A percentile compares a stretch with the other conserved stretches of the same genome.
Evolutionary conservation across 2,329 filamentous ascomycete genomes (phyloP).

Genomic region (Alternaria sp.): DNA sequence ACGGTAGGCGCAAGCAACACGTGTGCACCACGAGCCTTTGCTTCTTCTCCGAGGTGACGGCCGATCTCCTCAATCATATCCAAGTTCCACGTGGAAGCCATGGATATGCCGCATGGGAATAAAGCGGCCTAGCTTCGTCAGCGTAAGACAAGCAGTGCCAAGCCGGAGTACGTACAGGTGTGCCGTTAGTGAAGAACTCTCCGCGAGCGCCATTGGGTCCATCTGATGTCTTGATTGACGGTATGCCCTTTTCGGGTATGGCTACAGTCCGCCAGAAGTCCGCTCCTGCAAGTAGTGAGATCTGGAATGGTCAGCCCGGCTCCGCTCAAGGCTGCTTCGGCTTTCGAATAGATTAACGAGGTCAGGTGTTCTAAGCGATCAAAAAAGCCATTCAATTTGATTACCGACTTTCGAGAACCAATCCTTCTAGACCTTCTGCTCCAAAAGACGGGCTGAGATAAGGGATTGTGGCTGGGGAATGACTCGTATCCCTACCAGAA

Average conservation of each 20-base stretch:
- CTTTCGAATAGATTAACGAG: slow-evolving; percentile 13
- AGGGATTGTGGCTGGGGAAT: neutral
- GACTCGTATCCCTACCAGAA: neutral
- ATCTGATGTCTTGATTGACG: slow-evolving; percentile 70
- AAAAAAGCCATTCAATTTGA: neutral
- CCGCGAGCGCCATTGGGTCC: slow-evolving; percentile 74
- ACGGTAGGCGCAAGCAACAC: slow-evolving; percentile 79
- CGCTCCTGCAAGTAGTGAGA: slow-evolving; percentile 56
- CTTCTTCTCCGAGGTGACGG: slow-evolving; percentile 72
- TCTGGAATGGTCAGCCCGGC: slow-evolving; percentile 38
- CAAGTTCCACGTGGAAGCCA: slow-evolving; percentile 81
- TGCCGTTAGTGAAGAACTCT: slow-evolving; percentile 67
- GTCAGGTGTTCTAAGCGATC: slow-evolving; percentile 15
- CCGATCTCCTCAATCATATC: slow-evolving; percentile 73
- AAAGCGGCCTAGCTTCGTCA: slow-evolving; percentile 67
- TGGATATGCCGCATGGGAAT: slow-evolving; percentile 78
- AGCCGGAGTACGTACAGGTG: slow-evolving; percentile 43
- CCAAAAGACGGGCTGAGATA: neutral
- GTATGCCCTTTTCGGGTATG: slow-evolving; percentile 66
- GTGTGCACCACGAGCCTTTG: slow-evolving; percentile 74
- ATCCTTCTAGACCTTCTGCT: neutral
- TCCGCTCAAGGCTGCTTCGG: slow-evolving; percentile 7
- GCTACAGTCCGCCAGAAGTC: slow-evolving; percentile 75
- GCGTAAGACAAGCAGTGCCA: slow-evolving; percentile 5
- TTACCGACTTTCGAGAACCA: slow-evolving; percentile 3